Evolutionary conservation across 2,329 filamentous ascomycete genomes (phyloP), one percentile per base, ranked within the genome.

Genomic region (Arthrobotrys megalospora): DNA sequence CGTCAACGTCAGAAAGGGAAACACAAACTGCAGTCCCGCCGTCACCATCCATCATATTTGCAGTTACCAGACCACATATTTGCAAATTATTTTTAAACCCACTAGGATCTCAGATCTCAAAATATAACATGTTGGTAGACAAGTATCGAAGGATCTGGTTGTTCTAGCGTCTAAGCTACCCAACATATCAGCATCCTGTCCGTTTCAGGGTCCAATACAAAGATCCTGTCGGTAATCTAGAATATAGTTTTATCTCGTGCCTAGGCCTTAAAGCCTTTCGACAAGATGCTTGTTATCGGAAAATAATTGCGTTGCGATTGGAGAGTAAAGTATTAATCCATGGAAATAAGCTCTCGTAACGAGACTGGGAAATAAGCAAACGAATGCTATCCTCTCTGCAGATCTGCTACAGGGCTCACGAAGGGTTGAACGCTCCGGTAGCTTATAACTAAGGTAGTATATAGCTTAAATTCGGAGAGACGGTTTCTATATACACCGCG

Each of bases 181-280:
- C 41, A 45, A 45, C 41, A 45, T n/a, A 14, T 12, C 41, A 5
- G 8, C 4, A 12, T 45, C 14, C 12, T 16, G 36, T 8, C 36
- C 19, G 45, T 48, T 48, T 48, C 28, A 16, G 16, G 24, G 36
- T n/a, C 14, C 24, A 11, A 55, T 2, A 55, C 21, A 36, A 36
- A 2, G 36, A 5, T 55, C 50, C 50, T 55, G 50, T 55, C 50
- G 19, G n/a, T 10, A 52, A 52, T 28, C 50, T n/a, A 16, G 11
- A 4, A 12, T 1, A 52, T 52, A 21, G 3, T 45, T 16, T 6
- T 45, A 6, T 45, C 41, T 5, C 5, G 24, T 28, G 24, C 5
- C 24, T 28, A 28, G n/a, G 2, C 2, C 11, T 12, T n/a, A n/a
- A n/a, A n/a, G n/a, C n/a, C n/a, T n/a, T n/a, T 45, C 41, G 11